phyloP scores from a whole-genome alignment of 2,329 filamentous ascomycete species.

The Pseudogymnoascus sp. region DNA sequence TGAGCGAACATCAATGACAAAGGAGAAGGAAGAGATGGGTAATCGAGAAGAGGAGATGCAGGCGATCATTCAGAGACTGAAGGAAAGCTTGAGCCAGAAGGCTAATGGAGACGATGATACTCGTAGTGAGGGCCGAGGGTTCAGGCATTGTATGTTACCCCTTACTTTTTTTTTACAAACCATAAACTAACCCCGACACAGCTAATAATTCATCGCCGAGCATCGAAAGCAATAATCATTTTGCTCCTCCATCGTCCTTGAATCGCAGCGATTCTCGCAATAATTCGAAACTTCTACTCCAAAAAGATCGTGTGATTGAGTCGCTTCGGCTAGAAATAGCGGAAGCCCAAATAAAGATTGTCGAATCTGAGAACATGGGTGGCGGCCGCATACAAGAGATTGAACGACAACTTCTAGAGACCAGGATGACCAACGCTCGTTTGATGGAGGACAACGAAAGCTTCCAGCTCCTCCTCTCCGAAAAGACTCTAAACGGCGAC shows the following conservation, averaged over 20 bases:
- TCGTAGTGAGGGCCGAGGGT: slow-evolving; percentile 43
- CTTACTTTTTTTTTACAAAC: not conserved
- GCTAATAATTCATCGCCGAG: slow-evolving; percentile 52
- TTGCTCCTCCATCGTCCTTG: slow-evolving; percentile 76
- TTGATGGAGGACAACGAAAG: slow-evolving; percentile 98
- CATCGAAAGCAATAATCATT: slow-evolving; percentile 61
- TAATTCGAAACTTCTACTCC: slow-evolving; percentile 79
- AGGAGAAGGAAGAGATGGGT: slow-evolving; percentile 83
- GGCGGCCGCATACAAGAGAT: slow-evolving; percentile 81
- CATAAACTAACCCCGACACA: slow-evolving; percentile 19
- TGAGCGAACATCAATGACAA: slow-evolving; percentile 75
- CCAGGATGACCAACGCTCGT: slow-evolving; percentile 88
- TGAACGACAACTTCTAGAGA: slow-evolving; percentile 83
- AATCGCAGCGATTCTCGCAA: slow-evolving; percentile 83
- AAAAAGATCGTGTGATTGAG: slow-evolving; percentile 96
- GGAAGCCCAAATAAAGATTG: slow-evolving; percentile 88
- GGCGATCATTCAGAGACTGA: slow-evolving; percentile 78
- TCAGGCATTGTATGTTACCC: slow-evolving; percentile 46
- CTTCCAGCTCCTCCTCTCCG: slow-evolving; percentile 87
- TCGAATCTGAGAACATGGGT: slow-evolving; percentile 88
- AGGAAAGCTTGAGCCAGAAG: slow-evolving; percentile 76
- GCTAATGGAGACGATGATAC: slow-evolving; percentile 41
- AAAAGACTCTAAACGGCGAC: slow-evolving; percentile 92
- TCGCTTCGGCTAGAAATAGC: slow-evolving; percentile 84
- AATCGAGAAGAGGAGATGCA: slow-evolving; percentile 86